Conservation (phyloP, 176 grass and related monocot species). For the Eremochloa ophiuroides region DNA sequence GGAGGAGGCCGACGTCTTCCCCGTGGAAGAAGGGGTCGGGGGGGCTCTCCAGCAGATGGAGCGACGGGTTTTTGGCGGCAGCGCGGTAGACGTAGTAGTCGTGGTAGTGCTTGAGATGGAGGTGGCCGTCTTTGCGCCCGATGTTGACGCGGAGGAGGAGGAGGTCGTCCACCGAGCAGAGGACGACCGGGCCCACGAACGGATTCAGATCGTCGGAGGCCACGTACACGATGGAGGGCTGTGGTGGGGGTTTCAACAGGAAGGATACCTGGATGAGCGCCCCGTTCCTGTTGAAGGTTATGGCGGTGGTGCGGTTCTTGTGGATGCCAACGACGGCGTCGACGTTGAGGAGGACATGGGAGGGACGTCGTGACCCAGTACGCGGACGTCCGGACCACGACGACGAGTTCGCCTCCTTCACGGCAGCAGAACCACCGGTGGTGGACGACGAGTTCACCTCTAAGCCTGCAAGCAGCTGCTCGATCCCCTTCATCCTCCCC, state of each 20-base stretch:
- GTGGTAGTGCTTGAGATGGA: neutral
- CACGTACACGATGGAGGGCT: neutral
- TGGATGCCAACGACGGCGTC: neutral
- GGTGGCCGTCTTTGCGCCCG: neutral
- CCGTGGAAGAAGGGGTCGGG: neutral
- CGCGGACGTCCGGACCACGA: too few species aligned
- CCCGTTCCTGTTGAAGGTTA: neutral
- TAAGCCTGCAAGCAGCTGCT: too few species aligned
- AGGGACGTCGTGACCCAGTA: neutral
- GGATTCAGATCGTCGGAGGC: neutral
- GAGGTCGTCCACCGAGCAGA: too few species aligned
- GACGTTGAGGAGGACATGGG: neutral
- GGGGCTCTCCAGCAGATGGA: neutral
- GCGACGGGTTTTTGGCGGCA: neutral
- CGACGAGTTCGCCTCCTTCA: too few species aligned
- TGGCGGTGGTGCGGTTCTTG: neutral
- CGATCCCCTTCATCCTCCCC: too few species aligned
- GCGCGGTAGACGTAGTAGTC: constrained; percentile 15
- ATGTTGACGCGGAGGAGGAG: too few species aligned
- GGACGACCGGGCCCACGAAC: too few species aligned
- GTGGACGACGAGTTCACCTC: too few species aligned
- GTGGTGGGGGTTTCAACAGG: neutral
- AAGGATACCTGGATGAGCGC: neutral
- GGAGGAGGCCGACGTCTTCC: neutral
- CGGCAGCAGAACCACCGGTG: too few species aligned